Evolutionary conservation across 768 basidiomycete species (phyloP).

Genomic region (Hemileccinum impolitum): DNA sequence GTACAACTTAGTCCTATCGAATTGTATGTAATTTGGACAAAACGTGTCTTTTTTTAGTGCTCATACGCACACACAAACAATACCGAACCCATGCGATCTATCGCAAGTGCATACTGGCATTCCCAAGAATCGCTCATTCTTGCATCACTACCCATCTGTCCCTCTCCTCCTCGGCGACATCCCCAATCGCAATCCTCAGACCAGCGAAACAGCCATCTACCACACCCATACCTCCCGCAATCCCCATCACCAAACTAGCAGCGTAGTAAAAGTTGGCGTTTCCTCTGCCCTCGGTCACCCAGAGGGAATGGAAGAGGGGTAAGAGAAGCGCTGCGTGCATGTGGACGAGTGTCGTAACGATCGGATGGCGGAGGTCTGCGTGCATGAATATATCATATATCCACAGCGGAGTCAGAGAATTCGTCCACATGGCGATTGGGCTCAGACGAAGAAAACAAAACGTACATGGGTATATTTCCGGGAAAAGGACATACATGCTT

Average conservation of each 20-base stretch:
- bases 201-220: conserved; percentile 83
- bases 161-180: conserved; percentile 39
- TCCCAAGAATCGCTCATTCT: conserved; percentile 11
- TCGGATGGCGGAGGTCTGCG: conserved; percentile 79
- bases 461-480: conserved; percentile 81
- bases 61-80: no score
- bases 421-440: neutral
- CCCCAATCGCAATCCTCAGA: conserved; percentile 69
- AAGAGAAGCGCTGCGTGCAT: conserved; percentile 81
- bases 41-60: no score
- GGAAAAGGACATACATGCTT: conserved; percentile 76
- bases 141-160: conserved; percentile 30
- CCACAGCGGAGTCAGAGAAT: neutral
- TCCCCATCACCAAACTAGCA: conserved; percentile 88
- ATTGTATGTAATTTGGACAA: no score
- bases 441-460: conserved; percentile 15
- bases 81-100: no score
- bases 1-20: no score
- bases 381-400: neutral
- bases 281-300: conserved; percentile 88
- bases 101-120: no score
- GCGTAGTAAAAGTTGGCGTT: conserved; percentile 99
- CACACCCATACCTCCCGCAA: conserved; percentile 80
- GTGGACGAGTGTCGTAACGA: conserved; percentile 79
- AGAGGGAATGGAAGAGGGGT: conserved; percentile 88